Conservation (phyloP, 768 basidiomycete genomes). For the Suillus subalutaceus region DNA sequence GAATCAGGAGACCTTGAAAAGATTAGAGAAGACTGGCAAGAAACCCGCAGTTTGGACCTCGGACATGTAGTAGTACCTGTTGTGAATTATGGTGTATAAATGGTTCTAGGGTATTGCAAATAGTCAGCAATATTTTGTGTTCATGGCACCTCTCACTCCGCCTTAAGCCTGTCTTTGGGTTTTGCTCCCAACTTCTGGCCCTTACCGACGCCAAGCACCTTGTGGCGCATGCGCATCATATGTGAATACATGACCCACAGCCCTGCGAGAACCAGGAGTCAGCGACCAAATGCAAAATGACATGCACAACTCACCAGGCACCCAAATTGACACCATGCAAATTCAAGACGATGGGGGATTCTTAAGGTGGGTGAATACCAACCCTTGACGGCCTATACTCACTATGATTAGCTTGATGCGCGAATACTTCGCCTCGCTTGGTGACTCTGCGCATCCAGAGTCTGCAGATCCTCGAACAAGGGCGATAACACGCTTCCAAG, state of each 20-base stretch:
- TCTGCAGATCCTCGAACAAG: constrained; percentile 87
- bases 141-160: constrained; percentile 14
- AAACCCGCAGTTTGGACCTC: no score
- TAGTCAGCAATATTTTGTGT: background rate
- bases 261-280: constrained; percentile 29
- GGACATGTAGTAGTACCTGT: no score
- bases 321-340: constrained; percentile 88
- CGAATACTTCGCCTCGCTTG: constrained; percentile 91
- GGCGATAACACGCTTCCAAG: constrained; percentile 96
- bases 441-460: constrained; percentile 90
- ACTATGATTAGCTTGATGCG: constrained; percentile 75
- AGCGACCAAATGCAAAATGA: background rate
- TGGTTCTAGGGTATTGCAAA: background rate
- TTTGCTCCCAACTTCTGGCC: constrained; percentile 37
- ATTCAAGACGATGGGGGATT: constrained; percentile 98
- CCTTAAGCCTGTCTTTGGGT: constrained; percentile 34
- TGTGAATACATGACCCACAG: constrained; percentile 60
- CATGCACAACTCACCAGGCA: constrained; percentile 66
- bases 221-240: constrained; percentile 60
- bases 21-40: no score
- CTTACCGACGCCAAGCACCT: constrained; percentile 47
- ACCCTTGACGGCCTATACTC: constrained; percentile 35
- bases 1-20: no score
- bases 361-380: constrained; percentile 66
- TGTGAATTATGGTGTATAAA: no score